These are phyloP conservation scores for Oryza rufipogon DNA, from an alignment of 176 grass and related monocot species.

Conservation along the genomic window DNA sequence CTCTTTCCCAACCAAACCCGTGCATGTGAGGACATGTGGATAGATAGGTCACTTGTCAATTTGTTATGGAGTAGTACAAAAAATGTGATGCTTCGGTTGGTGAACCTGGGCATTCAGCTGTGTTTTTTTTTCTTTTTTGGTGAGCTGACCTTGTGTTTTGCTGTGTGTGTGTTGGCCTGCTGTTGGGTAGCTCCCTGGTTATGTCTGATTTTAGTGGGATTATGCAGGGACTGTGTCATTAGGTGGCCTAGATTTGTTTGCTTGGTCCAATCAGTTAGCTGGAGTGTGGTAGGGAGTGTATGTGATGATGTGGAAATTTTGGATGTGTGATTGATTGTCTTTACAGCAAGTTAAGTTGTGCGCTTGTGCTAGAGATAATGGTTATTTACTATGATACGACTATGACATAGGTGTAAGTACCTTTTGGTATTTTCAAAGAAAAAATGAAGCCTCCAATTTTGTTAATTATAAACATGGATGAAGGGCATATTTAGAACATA, in stretches of 20 bases:
- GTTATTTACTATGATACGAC: no score
- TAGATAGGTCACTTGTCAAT: slow-evolving; percentile 5
- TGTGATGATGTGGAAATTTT: background rate
- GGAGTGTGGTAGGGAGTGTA: background rate
- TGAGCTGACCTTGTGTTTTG: background rate
- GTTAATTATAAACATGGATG: no score
- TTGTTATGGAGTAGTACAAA: background rate
- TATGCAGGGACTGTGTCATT: background rate
- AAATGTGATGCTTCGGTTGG: background rate
- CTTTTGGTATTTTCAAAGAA: no score
- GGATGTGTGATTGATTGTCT: background rate
- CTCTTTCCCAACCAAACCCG: slow-evolving; percentile 17
- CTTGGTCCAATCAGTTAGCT: slow-evolving; percentile 21
- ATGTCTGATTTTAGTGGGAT: background rate
- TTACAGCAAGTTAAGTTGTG: background rate
- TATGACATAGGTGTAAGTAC: no score
- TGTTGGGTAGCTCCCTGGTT: background rate
- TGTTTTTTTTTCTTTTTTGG: background rate
- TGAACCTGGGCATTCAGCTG: background rate
- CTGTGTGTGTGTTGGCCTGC: background rate
- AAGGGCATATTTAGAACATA: no score
- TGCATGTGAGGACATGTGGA: slow-evolving; percentile 58
- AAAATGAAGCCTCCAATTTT: no score
- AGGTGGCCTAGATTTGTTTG: slow-evolving; percentile 34
- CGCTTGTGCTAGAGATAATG: background rate